Base-by-base conservation (phyloP, 2,329 filamentous ascomycete genomes). In the Penicillium sp. region DNA sequence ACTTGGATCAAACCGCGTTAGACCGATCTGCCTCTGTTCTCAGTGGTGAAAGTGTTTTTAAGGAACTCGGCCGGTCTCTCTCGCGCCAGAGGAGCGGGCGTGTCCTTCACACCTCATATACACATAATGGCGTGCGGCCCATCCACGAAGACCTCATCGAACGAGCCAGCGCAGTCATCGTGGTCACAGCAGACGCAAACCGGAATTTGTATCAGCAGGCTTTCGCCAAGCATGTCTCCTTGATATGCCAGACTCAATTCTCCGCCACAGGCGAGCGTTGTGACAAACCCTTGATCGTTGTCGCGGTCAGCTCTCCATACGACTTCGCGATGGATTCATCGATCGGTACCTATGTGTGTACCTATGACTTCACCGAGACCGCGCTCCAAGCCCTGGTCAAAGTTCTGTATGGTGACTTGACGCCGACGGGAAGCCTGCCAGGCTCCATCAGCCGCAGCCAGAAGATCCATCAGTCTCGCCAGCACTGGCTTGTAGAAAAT, bases 321-420 rank as follows among this genome's bases (percentile, higher is more conserved):
- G 94, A 98, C 74, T 98, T 98, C 73, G 92, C 92, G 46, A 92
- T 94, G 85, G 94, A 98, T 70, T 89, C 89, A 64, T 87, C 87
- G 0, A 94, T 98, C 41, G 90, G 91, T 6, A 96, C 93, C 1
- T 97, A 97, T 69, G 84, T 98, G 41, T 97, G 94, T 79, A 96
- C 93, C 0, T 97, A 96, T 74, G 93, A 97, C 77, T 97, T 96
- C 70, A 97, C 94, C 0, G 94, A 97, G 68, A 94, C 90, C 7
- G 92, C 94, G 18, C 86, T 97, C 78, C 88, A 89, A 60, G 91
- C 92, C 1, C 79, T 96, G 4, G 91, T 96, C 18, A 88, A 91
- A 59, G 89, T 91, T 0, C 78, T 97, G 0, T 94, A 94, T 67
- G 93, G 93, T 10, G 91, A 96, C 60, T 74, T 87, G 27, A 77